A percentile compares a stretch with the other conserved stretches of the same genome.
Conservation (phyloP, 345 rosid species). For the Noccaea caerulescens region DNA sequence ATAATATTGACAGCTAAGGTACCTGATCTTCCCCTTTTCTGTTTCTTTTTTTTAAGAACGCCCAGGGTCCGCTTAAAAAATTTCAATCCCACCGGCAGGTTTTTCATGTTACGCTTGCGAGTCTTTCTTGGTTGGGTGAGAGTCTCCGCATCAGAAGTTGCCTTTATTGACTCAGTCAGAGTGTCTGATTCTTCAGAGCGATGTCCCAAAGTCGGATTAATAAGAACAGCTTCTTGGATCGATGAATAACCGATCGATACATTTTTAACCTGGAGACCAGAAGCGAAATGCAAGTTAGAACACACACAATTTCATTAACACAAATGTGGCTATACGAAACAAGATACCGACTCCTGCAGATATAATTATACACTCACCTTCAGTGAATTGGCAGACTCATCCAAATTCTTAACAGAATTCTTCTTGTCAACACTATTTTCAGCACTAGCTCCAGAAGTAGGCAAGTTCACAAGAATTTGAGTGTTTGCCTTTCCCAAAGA, state of each 20-base stretch:
- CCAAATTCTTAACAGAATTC: constrained; percentile 30
- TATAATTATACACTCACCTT: constrained; percentile 49
- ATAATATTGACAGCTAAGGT: constrained; percentile 33
- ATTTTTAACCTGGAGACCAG: constrained; percentile 46
- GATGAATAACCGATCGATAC: constrained; percentile 28
- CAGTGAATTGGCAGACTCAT: constrained; percentile 34
- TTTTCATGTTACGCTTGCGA: constrained; percentile 44
- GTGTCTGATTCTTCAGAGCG: constrained; percentile 27
- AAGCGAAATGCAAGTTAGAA: constrained; percentile 39
- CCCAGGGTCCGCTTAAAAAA: constrained; percentile 52
- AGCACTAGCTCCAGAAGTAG: constrained; percentile 34
- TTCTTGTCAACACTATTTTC: constrained; percentile 31
- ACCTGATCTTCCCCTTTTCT: constrained; percentile 51
- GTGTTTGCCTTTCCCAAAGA: constrained; percentile 33
- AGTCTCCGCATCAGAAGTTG: constrained; percentile 35
- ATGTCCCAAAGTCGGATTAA: constrained; percentile 33
- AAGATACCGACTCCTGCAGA: not conserved
- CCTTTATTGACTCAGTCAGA: constrained; percentile 28
- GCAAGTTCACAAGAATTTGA: constrained; percentile 35
- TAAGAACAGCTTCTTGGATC: constrained; percentile 40
- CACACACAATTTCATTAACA: constrained; percentile 13
- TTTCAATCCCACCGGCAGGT: constrained; percentile 51
- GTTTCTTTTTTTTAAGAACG: constrained; percentile 55
- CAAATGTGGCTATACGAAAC: constrained; percentile 29
- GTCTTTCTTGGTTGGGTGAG: constrained; percentile 50